Evolutionary conservation across 306 rosid genomes (phyloP), one percentile per base, ranked within the genome.

Genomic region (Ziziphus jujuba): DNA sequence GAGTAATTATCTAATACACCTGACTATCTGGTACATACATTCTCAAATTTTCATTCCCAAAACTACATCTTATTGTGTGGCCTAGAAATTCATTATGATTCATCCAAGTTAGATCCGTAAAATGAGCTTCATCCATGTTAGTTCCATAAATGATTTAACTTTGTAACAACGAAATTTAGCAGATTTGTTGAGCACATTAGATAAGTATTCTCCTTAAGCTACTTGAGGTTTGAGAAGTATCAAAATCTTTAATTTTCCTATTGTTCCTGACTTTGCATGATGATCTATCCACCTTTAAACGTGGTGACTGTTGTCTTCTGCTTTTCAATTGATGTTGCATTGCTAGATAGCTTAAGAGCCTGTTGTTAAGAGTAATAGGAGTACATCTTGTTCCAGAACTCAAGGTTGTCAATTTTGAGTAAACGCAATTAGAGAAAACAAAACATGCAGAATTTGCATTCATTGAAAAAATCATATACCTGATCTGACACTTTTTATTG

Each of bases 1-100:
- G 47, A 49, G 15, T 49, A 45, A 20, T 77, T 71, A 40, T 64
- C 55, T 65, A 58, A 66, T 52, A 15, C 68, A 55, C 67, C 22
- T 68, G 69, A 15, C 65, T 71, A 40, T 63, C 22, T 74, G 40
- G 17, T 38, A 50, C 35, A 49, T 15, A 2, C 14, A 49, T 14
- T 49, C 54, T 49, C 20, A 14, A 14, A 1, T 49, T 48, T 49
- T 49, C 21, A 14, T 15, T 15, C 54, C 21, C 21, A 49, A 16
- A n/a, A 15, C 21, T 49, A 40, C 45, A 40, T 40, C 15, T 20
- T 25, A 20, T 47, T 72, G 10, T 43, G 33, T 65, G 9, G 55
- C 54, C 56, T 49, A 38, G 17, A 22, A 22, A 58, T 35, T 49
- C 55, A n/a, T 22, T 72, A 9, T 56, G 43, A 19, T 56, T 45